A percentile compares a stretch with the other conserved stretches of the same genome.
These are phyloP conservation scores for Lentinula novae-zelandiae DNA, from an alignment of 1,284 basidiomycete species.

Conservation along the genomic window DNA sequence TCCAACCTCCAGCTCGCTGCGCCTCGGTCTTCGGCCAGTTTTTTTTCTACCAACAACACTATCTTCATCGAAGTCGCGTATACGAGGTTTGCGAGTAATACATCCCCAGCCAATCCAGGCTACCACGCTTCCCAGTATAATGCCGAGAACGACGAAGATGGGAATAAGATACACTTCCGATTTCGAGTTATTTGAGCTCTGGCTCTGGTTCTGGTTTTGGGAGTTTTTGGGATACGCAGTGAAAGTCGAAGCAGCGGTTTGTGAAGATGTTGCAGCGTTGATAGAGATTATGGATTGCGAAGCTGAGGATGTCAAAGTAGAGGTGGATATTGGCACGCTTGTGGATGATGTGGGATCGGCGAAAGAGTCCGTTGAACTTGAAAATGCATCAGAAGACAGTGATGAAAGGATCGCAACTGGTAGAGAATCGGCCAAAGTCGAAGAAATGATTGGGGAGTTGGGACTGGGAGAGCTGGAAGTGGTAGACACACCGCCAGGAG, in stretches of 20 bases:
- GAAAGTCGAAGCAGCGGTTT: conserved; percentile 7
- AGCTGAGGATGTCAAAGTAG: conserved; percentile 12
- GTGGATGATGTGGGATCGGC: background rate
- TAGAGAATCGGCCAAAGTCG: conserved; percentile 1
- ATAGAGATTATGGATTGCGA: conserved; percentile 11
- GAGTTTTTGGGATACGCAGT: conserved; percentile 12
- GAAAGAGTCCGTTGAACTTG: background rate
- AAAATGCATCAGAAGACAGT: background rate
- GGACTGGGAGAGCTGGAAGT: conserved; percentile 10
- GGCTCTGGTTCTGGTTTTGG: conserved; percentile 1
- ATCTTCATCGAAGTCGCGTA: conserved; percentile 11
- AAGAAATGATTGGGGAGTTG: background rate
- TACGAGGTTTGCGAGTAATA: conserved; percentile 19
- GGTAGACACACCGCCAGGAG: conserved; percentile 18
- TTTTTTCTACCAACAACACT: background rate
- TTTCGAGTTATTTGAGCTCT: conserved; percentile 16
- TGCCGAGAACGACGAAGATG: conserved; percentile 26
- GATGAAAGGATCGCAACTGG: background rate
- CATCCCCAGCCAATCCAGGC: conserved; percentile 28
- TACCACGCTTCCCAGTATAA: conserved; percentile 23
- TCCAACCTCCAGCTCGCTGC: conserved; percentile 12
- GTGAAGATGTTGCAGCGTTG: conserved; percentile 4
- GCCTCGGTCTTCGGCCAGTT: conserved; percentile 1
- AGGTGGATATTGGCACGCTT: conserved; percentile 10
- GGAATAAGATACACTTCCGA: conserved; percentile 27